Percentiles rank a stretch among this genome's conserved stretches.
Conservation (phyloP, 768 basidiomycete species). For the Naganishia vishniacii region DNA sequence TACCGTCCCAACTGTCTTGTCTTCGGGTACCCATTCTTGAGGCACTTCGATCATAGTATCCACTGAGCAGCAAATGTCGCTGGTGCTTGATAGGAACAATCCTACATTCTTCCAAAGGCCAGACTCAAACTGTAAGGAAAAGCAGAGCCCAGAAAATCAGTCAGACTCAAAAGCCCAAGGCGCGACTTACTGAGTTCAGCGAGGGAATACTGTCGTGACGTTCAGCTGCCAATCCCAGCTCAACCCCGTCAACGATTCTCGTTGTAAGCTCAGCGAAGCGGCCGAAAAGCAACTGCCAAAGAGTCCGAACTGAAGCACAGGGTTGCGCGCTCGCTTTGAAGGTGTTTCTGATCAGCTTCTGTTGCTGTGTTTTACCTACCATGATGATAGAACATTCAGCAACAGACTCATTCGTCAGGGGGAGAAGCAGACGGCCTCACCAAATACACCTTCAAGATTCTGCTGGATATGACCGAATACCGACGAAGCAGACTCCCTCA, state of each 20-base stretch:
- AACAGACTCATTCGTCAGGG: background rate
- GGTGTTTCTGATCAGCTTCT: conserved; percentile 9
- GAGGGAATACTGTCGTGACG: conserved; percentile 13
- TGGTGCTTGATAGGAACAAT: conserved; percentile 4
- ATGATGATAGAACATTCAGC: background rate
- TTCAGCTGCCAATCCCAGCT: conserved; percentile 2
- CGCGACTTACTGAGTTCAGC: conserved; percentile 1
- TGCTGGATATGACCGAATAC: background rate
- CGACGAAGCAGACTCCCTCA: conserved; percentile 5
- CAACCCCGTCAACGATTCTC: conserved; percentile 12
- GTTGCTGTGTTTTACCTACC: conserved; percentile 9
- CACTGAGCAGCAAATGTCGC: conserved; percentile 7
- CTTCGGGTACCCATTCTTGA: conserved; percentile 10
- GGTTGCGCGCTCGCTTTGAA: conserved; percentile 7
- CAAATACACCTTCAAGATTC: conserved; percentile 6
- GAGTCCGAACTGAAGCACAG: conserved; percentile 7
- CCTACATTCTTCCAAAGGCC: conserved; percentile 12
- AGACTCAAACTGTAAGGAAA: conserved; percentile 5
- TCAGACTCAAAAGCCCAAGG: background rate
- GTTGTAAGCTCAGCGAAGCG: conserved; percentile 14
- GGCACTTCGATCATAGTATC: conserved; percentile 18
- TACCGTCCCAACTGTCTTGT: conserved; percentile 5
- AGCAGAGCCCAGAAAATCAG: background rate
- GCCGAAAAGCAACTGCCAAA: conserved; percentile 12
- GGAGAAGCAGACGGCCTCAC: background rate